Base-by-base conservation (phyloP, 371 early-diverging fungal species). In the Mucor lusitanicus region DNA sequence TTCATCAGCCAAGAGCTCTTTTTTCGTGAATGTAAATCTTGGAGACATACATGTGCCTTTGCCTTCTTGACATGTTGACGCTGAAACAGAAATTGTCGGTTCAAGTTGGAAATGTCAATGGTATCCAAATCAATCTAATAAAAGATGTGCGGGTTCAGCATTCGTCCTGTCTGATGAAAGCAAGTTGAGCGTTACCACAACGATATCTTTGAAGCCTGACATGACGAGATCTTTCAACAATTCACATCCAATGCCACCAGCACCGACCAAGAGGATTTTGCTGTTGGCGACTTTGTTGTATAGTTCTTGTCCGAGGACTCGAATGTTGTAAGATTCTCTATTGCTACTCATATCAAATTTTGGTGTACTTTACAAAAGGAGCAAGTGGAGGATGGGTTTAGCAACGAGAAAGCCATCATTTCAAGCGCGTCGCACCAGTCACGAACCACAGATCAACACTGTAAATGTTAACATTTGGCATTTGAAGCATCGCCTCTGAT, bases 171-270 rank as follows among this genome's bases (percentile, higher is more conserved):
- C 39, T 8, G 30, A 53, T 59, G 25, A 25, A 6, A 17, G 6
- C n/a, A n/a, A 1, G 23, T 15, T 15, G 2, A 30, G 25, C 17
- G 68, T 64, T 80, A 90, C 93, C 66, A 95, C 87, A 60, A 90
- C 87, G 59, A 99, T 95, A 68, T 89, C 67, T 64, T 78, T 81
- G 77, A 97, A 97, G 17, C 98, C 98, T 23, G 91, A 83, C 80
- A 97, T 73, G 30, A 95, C 95, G 21, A 99, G 86, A 77, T 96
- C 91, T 79, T 99, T 99, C 19, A 99, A 84, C 39, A 99, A 77
- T 79, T 99, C 99, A 76, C 99, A 99, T 33, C 99, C 99, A 62
- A 99, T 96, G 8, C 99, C 99, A 64, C 99, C 99, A 11, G 95
- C 94, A 35, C 96, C 96, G 8, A 95, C 91, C 67, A 95, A 81